Percentiles rank a stretch among this genome's conserved stretches.
Evolutionary conservation across 140 eudicot genomes (phyloP).

Genomic region (Flaveria floridana): DNA sequence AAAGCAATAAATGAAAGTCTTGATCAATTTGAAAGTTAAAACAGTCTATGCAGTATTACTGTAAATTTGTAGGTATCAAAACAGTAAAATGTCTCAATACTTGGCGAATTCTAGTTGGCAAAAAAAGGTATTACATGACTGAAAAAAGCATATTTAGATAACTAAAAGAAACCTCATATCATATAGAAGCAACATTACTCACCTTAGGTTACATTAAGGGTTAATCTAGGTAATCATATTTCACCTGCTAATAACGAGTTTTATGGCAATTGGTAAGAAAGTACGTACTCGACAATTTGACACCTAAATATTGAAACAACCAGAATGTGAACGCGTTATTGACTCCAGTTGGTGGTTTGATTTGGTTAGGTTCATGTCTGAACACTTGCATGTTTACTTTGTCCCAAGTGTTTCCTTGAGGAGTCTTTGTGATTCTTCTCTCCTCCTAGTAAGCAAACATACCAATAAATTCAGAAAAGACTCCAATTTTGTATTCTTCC

Average conservation of each 20-base stretch:
- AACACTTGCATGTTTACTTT: conserved; percentile 33
- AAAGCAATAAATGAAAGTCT: too few species aligned
- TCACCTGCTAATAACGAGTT: background rate
- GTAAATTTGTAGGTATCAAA: too few species aligned
- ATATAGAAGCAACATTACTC: too few species aligned
- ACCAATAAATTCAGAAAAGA: background rate
- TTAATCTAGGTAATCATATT: background rate
- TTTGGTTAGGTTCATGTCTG: conserved; percentile 1
- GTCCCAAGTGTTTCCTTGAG: conserved; percentile 82
- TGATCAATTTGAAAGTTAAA: too few species aligned
- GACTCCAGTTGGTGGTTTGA: background rate
- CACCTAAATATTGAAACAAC: background rate
- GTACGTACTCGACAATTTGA: too few species aligned
- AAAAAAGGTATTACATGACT: too few species aligned
- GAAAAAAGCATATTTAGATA: too few species aligned
- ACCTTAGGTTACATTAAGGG: too few species aligned
- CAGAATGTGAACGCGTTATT: background rate
- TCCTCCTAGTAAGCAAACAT: conserved; percentile 61
- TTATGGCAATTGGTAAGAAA: background rate
- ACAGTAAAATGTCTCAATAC: too few species aligned
- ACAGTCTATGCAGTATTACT: too few species aligned
- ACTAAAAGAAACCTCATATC: too few species aligned
- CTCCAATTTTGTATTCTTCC: background rate
- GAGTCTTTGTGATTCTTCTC: conserved; percentile 92
- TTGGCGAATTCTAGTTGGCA: too few species aligned